Evolutionary conservation across 768 basidiomycete genomes (phyloP).

Genomic region (Boletus barrowsii): DNA sequence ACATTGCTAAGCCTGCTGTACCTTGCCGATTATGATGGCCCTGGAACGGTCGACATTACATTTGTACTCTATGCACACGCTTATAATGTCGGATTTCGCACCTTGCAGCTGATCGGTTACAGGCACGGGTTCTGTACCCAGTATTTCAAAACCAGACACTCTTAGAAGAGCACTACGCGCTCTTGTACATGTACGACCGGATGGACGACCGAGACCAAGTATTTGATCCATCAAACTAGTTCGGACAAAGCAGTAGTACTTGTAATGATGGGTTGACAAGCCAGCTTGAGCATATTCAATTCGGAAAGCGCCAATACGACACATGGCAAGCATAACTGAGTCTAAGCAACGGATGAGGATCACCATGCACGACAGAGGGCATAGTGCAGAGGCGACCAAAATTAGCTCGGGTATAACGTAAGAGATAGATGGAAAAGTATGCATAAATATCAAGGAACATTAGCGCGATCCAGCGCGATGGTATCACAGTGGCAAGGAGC

Average conservation of each 20-base stretch:
- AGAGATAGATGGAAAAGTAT: background rate
- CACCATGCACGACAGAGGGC: background rate
- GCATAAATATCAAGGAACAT: background rate
- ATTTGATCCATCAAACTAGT: no score
- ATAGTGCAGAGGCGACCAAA: background rate
- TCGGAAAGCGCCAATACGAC: background rate
- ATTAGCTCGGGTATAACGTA: conserved; percentile 23
- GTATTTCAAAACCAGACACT: no score
- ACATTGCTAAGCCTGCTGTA: background rate
- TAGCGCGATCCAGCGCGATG: conserved; percentile 15
- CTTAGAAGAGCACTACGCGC: no score
- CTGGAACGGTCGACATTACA: no score
- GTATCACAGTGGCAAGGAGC: conserved; percentile 1
- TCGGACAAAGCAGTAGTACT: no score
- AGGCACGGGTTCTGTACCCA: no score
- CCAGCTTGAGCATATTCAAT: background rate
- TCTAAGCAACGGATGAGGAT: background rate
- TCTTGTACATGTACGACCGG: no score
- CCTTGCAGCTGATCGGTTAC: no score
- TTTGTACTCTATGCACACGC: no score
- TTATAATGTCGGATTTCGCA: no score
- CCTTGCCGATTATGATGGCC: no score
- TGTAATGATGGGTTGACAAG: background rate
- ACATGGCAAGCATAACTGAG: background rate
- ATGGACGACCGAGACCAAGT: no score